These are phyloP conservation scores for Henckelia pumila DNA, from an alignment of 257 asterid genomes.

Conservation along the genomic window DNA sequence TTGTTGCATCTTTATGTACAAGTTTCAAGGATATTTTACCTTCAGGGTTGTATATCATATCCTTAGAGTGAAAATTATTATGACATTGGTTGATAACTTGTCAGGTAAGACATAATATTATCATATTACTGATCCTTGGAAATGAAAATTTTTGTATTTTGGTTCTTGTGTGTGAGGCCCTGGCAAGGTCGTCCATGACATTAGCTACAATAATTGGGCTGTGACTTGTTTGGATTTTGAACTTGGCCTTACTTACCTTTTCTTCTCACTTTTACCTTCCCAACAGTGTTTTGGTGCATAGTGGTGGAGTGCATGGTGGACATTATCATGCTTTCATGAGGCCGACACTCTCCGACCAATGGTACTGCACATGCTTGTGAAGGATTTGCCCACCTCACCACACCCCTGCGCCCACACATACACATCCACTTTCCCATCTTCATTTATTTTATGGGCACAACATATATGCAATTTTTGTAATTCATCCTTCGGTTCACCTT, in stretches of 20 bases:
- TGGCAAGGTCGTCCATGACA: neutral
- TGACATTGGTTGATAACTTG: conserved; percentile 12
- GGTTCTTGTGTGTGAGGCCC: conserved; percentile 5
- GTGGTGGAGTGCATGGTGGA: conserved; percentile 98
- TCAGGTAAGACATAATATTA: conserved; percentile 8
- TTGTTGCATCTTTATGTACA: conserved; percentile 21
- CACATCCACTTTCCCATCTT: neutral
- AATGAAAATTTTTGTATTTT: conserved; percentile 2
- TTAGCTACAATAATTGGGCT: conserved; percentile 23
- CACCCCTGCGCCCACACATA: conserved; percentile 1
- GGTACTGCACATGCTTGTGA: conserved; percentile 49
- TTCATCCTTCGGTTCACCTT: conserved; percentile 8
- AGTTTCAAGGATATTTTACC: conserved; percentile 5
- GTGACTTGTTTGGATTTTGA: conserved; percentile 11
- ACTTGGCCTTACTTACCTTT: conserved; percentile 2
- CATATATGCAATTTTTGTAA: neutral
- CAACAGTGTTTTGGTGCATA: conserved; percentile 94
- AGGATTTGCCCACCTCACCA: neutral
- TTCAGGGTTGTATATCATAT: neutral
- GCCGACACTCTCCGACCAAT: conserved; percentile 87
- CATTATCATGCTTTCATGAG: conserved; percentile 98
- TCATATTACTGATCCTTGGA: conserved; percentile 6
- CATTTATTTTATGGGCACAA: neutral
- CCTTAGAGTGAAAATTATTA: conserved; percentile 1
- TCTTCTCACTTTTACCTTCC: conserved; percentile 17